phyloP scores from a whole-genome alignment of 352 stramenopile species.

The Globisporangium radiosum region DNA sequence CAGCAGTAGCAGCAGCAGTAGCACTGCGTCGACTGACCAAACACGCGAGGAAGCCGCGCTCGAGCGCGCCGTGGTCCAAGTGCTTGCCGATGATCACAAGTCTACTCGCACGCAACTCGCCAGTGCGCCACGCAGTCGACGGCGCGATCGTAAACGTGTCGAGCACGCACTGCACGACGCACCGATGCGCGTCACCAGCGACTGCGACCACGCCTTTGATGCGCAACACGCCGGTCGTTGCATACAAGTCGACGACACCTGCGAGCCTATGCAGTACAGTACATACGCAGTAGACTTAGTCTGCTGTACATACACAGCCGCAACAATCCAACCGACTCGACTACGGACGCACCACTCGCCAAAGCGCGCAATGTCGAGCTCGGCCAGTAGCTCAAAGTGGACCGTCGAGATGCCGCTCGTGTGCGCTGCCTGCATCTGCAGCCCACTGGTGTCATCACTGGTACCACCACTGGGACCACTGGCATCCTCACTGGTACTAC shows the following conservation, averaged over 20 bases:
- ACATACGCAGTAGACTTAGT: neutral
- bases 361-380: slow-evolving; percentile 45
- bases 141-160: slow-evolving; percentile 75
- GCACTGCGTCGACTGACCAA: slow-evolving; percentile 11
- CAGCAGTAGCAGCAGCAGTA: no score
- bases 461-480: neutral
- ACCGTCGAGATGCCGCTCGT: slow-evolving; percentile 49
- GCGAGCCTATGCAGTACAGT: slow-evolving; percentile 23
- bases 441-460: neutral
- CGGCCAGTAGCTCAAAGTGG: slow-evolving; percentile 40
- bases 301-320: neutral
- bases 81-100: slow-evolving; percentile 63
- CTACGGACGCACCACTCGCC: slow-evolving; percentile 35
- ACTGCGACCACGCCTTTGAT: slow-evolving; percentile 61
- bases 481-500: slow-evolving; percentile 1
- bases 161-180: slow-evolving; percentile 61
- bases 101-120: slow-evolving; percentile 32
- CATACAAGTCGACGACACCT: slow-evolving; percentile 41
- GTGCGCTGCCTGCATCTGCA: slow-evolving; percentile 25
- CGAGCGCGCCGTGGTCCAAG: slow-evolving; percentile 35
- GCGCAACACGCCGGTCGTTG: slow-evolving; percentile 50
- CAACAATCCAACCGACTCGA: neutral
- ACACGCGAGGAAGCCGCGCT: slow-evolving; percentile 40
- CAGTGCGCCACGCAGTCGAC: slow-evolving; percentile 23
- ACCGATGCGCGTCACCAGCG: slow-evolving; percentile 32